phyloP scores from a whole-genome alignment of 352 stramenopile genomes.

The Halophytophthora polymorphica region DNA sequence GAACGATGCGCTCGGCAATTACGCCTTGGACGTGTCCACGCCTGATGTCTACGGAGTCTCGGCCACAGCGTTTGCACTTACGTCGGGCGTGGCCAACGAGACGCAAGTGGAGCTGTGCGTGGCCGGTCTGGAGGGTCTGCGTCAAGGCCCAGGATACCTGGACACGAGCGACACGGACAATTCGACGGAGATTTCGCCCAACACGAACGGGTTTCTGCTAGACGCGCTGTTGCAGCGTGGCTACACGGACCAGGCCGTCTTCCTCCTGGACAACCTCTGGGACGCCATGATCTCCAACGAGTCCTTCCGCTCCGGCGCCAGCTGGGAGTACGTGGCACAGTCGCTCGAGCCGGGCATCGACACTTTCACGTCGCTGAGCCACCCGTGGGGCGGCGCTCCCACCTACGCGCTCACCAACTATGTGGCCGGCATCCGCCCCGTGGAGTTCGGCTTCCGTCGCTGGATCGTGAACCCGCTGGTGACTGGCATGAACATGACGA shows the following conservation, averaged over 20 bases:
- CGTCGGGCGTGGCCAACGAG: constrained; percentile 23
- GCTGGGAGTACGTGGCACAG: constrained; percentile 27
- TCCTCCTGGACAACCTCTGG: constrained; percentile 31
- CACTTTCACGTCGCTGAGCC: constrained; percentile 23
- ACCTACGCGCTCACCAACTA: constrained; percentile 33
- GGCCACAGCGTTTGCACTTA: constrained; percentile 26
- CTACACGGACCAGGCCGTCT: constrained; percentile 19
- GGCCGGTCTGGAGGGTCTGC: constrained; percentile 17
- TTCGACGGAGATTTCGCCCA: constrained; percentile 23
- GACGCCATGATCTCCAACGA: constrained; percentile 31
- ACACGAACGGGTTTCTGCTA: constrained; percentile 32
- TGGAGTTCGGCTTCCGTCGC: constrained; percentile 22
- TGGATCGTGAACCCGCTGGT: constrained; percentile 31
- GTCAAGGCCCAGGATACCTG: constrained; percentile 27
- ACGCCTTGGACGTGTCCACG: constrained; percentile 15
- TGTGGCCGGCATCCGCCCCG: constrained; percentile 20
- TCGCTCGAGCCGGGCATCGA: constrained; percentile 15
- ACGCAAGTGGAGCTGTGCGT: constrained; percentile 20
- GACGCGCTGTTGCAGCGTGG: constrained; percentile 18
- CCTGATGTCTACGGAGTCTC: constrained; percentile 25
- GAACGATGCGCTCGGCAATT: constrained; percentile 25
- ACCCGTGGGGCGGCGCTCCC: constrained; percentile 23
- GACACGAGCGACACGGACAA: constrained; percentile 18
- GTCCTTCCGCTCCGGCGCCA: constrained; percentile 14
- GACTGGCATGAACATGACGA: constrained; percentile 20